Conservation (phyloP, 2,329 filamentous ascomycete species). For the Hypoxylon sp. region DNA sequence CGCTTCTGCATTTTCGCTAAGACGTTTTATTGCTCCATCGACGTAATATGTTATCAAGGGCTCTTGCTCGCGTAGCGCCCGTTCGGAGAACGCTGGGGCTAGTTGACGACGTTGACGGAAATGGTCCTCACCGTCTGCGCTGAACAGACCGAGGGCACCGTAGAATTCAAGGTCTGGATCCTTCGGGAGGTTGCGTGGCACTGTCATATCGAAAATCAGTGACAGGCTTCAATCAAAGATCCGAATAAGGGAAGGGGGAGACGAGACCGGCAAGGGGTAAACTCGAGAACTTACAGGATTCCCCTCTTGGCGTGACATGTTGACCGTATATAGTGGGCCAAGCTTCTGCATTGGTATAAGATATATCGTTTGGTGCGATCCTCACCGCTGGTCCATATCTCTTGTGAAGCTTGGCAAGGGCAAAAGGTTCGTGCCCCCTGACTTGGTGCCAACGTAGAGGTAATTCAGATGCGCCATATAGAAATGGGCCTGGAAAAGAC, state of each 20-base stretch:
- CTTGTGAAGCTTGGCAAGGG: conserved; percentile 12
- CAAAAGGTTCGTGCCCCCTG: conserved; percentile 4
- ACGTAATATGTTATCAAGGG: conserved; percentile 22
- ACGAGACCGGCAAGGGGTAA: neutral
- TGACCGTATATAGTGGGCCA: conserved; percentile 22
- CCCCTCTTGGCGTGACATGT: neutral
- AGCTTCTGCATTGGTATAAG: conserved; percentile 19
- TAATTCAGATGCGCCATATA: conserved; percentile 8
- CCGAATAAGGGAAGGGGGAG: neutral
- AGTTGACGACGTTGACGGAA: conserved; percentile 20
- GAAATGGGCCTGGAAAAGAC: conserved; percentile 24
- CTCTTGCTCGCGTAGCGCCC: conserved; percentile 28
- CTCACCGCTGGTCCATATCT: conserved; percentile 17
- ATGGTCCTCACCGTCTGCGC: conserved; percentile 23
- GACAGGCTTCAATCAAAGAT: neutral
- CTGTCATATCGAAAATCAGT: conserved; percentile 2
- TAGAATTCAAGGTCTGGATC: conserved; percentile 19
- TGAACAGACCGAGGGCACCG: conserved; percentile 22
- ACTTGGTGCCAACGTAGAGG: conserved; percentile 20
- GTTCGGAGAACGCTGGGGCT: conserved; percentile 24
- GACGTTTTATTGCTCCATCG: conserved; percentile 11
- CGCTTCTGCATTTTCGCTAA: conserved; percentile 7
- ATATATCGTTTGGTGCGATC: conserved; percentile 21
- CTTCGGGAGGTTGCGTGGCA: conserved; percentile 20
- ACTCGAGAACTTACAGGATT: conserved; percentile 6